Evolutionary conservation across 371 early-diverging fungal species (phyloP).

Genomic region (Mucor lusitanicus): DNA sequence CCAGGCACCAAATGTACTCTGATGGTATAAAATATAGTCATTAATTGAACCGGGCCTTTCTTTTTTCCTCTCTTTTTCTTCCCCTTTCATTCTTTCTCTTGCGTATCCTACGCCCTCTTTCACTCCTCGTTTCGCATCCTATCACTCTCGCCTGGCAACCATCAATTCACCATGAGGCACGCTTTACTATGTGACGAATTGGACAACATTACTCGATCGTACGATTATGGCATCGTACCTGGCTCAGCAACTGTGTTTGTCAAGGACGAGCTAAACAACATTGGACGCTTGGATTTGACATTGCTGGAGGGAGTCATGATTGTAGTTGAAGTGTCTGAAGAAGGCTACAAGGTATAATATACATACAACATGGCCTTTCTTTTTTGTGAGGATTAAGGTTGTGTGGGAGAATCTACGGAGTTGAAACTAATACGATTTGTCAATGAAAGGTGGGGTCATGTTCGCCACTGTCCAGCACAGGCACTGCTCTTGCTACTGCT

Average conservation of each 20-base stretch:
- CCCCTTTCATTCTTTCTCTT: neutral
- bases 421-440: neutral
- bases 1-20: neutral
- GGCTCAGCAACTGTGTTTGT: slow-evolving; percentile 52
- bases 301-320: slow-evolving; percentile 44
- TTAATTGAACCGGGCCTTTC: neutral
- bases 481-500: slow-evolving; percentile 22
- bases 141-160: neutral
- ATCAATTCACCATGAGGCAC: slow-evolving; percentile 8
- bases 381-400: neutral
- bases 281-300: slow-evolving; percentile 43
- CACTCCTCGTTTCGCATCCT: neutral
- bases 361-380: neutral
- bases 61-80: slow-evolving; percentile 1
- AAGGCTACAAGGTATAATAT: slow-evolving; percentile 47
- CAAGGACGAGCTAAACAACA: slow-evolving; percentile 27
- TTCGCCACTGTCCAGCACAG: slow-evolving; percentile 26
- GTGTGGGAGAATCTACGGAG: slow-evolving; percentile 1
- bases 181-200: slow-evolving; percentile 16
- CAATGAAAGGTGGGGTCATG: slow-evolving; percentile 32
- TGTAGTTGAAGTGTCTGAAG: slow-evolving; percentile 35
- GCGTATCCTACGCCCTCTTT: neutral
- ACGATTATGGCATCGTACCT: slow-evolving; percentile 51
- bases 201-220: slow-evolving; percentile 28
- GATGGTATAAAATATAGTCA: neutral